These are phyloP conservation scores for Ilex paraguariensis DNA, from an alignment of 305 asterid genomes.

Conservation along the genomic window DNA sequence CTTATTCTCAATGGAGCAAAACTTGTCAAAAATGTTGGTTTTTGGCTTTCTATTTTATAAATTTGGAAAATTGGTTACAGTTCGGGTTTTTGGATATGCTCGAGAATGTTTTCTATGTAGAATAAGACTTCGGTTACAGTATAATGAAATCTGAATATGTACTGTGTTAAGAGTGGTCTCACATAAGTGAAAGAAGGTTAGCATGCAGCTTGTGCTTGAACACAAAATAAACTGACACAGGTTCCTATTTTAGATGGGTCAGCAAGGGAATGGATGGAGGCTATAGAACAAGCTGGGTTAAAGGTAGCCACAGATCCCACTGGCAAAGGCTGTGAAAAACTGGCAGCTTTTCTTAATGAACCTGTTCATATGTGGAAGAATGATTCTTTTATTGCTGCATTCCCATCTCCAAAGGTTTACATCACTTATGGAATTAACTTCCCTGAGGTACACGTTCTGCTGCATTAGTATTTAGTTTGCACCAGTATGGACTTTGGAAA, in stretches of 20 bases:
- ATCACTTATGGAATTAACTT: conserved; percentile 81
- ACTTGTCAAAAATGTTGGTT: too few species aligned
- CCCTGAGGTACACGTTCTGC: conserved; percentile 51
- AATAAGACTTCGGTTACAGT: too few species aligned
- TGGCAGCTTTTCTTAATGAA: conserved; percentile 67
- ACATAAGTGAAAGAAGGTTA: not conserved
- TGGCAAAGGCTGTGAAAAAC: conserved; percentile 51
- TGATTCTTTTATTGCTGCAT: conserved; percentile 77
- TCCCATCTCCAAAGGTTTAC: conserved; percentile 54
- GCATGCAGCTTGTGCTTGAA: not conserved
- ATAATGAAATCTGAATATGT: not conserved
- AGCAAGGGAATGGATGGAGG: conserved; percentile 87
- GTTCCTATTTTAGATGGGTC: conserved; percentile 98
- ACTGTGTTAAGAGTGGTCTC: not conserved
- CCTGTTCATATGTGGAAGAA: conserved; percentile 62
- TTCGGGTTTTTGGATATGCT: not conserved
- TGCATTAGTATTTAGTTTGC: not conserved
- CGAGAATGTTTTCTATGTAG: not conserved
- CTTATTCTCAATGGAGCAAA: too few species aligned
- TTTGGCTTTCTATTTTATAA: not conserved
- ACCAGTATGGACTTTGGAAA: not conserved
- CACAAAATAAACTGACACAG: conserved; percentile 33
- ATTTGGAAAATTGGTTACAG: not conserved
- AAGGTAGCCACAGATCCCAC: conserved; percentile 50
- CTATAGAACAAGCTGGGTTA: conserved; percentile 68